A percentile compares a stretch with the other conserved stretches of the same genome.
Evolutionary conservation across 2,329 filamentous ascomycete species (phyloP).

Genomic region (Epichloe coenophiala): DNA sequence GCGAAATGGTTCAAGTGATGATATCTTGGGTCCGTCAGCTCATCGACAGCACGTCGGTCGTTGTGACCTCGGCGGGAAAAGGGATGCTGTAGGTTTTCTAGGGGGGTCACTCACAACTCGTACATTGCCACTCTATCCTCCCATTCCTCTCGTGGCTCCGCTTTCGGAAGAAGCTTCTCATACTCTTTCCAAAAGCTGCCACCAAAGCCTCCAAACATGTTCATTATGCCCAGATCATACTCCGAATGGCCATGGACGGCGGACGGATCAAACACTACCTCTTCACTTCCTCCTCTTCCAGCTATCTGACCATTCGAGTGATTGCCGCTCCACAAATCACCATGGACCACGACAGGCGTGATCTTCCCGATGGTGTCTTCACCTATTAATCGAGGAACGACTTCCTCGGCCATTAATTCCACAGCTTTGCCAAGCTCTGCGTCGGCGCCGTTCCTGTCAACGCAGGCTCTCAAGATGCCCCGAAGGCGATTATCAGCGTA

Average conservation of each 20-base stretch:
- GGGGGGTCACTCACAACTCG: slow-evolving; percentile 49
- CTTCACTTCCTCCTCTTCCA: slow-evolving; percentile 41
- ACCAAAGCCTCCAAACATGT: slow-evolving; percentile 87
- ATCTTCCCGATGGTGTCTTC: slow-evolving; percentile 50
- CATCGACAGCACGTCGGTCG: not conserved
- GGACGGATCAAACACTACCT: slow-evolving; percentile 73
- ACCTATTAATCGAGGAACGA: slow-evolving; percentile 66
- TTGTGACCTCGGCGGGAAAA: not conserved
- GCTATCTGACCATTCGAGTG: slow-evolving; percentile 52
- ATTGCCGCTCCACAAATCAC: slow-evolving; percentile 91
- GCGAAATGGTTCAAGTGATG: slow-evolving; percentile 84
- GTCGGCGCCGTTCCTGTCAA: slow-evolving; percentile 51
- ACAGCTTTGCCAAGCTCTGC: slow-evolving; percentile 47
- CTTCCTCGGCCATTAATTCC: slow-evolving; percentile 44
- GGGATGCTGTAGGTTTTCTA: too few relatives aligned
- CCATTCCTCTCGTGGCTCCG: slow-evolving; percentile 70
- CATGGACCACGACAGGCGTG: slow-evolving; percentile 72
- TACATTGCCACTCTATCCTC: slow-evolving; percentile 73
- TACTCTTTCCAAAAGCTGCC: slow-evolving; percentile 64
- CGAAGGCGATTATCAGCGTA: slow-evolving; percentile 65
- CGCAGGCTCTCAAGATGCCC: slow-evolving; percentile 44
- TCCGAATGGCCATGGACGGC: slow-evolving; percentile 77
- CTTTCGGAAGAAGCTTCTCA: slow-evolving; percentile 58
- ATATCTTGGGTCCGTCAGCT: slow-evolving; percentile 39
- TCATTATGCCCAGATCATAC: slow-evolving; percentile 88